A percentile compares a stretch with the other conserved stretches of the same genome.
These are phyloP conservation scores for Sclerotinia minor DNA, from an alignment of 2,329 filamentous ascomycete genomes.

Conservation along the genomic window DNA sequence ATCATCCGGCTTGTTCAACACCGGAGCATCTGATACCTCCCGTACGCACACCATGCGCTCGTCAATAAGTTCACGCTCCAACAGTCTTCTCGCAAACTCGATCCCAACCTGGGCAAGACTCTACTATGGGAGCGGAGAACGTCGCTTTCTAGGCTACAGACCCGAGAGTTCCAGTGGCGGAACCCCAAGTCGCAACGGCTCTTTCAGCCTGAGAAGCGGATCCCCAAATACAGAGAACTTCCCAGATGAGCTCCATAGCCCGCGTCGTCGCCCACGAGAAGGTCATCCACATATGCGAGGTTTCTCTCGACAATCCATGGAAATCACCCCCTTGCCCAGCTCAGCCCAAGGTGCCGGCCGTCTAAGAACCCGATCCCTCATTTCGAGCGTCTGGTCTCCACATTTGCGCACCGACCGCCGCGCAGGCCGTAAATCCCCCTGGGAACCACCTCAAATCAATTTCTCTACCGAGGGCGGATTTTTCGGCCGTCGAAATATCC, in stretches of 20 bases:
- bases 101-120: slow-evolving; percentile 55
- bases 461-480: slow-evolving; percentile 61
- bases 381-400: slow-evolving; percentile 71
- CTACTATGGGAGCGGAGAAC: slow-evolving; percentile 70
- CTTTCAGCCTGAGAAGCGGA: slow-evolving; percentile 44
- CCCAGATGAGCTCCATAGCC: slow-evolving; percentile 49
- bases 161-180: slow-evolving; percentile 38
- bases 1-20: slow-evolving; percentile 53
- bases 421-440: slow-evolving; percentile 59
- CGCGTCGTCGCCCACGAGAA: slow-evolving; percentile 49
- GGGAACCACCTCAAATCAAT: slow-evolving; percentile 71
- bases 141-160: slow-evolving; percentile 48
- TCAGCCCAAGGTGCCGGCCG: slow-evolving; percentile 28
- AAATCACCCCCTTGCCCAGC: slow-evolving; percentile 45
- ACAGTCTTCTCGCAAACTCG: slow-evolving; percentile 44
- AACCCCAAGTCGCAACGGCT: slow-evolving; percentile 50
- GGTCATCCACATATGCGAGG: slow-evolving; percentile 32
- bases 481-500: slow-evolving; percentile 68
- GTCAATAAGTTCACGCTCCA: slow-evolving; percentile 47
- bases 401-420: slow-evolving; percentile 67
- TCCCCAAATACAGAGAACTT: slow-evolving; percentile 54
- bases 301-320: slow-evolving; percentile 46
- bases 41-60: slow-evolving; percentile 42
- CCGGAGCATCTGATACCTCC: slow-evolving; percentile 47
- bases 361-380: slow-evolving; percentile 49